Evolutionary conservation across 805 yeast genomes (phyloP).

Genomic region (Sporopachydermia quercuum): DNA sequence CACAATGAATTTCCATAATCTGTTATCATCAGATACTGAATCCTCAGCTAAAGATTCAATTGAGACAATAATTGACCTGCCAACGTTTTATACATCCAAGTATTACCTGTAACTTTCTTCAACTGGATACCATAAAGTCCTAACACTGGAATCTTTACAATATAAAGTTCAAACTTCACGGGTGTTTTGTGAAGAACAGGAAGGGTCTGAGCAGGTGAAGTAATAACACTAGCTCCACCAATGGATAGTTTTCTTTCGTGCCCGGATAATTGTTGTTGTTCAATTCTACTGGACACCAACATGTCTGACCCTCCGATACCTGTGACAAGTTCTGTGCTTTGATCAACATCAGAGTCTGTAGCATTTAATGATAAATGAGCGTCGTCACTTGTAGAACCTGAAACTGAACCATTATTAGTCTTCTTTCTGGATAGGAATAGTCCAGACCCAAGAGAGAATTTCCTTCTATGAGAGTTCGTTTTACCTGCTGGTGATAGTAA

Average conservation of each 20-base stretch:
- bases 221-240: constrained; percentile 5
- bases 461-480: constrained; percentile 36
- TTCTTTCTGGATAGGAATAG: constrained; percentile 37
- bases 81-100: constrained; percentile 86
- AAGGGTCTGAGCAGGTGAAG: constrained; percentile 12
- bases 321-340: constrained; percentile 18
- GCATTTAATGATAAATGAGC: constrained; percentile 6
- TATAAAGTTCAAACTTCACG: constrained; percentile 76
- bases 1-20: too few relatives aligned
- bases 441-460: constrained; percentile 47
- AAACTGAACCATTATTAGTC: constrained; percentile 3
- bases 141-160: constrained; percentile 83
- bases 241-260: constrained; percentile 5
- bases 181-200: constrained; percentile 30
- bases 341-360: constrained; percentile 6
- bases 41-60: constrained; percentile 47
- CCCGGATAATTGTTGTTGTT: constrained; percentile 25
- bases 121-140: constrained; percentile 89
- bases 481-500: constrained; percentile 11
- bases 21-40: too few relatives aligned
- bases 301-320: constrained; percentile 24
- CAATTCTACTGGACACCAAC: constrained; percentile 44
- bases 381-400: constrained; percentile 22
- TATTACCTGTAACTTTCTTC: constrained; percentile 83
- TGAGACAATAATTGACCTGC: constrained; percentile 74